Evolutionary conservation across 805 yeast species (phyloP).

Genomic region (Myxozyma melibiosi): DNA sequence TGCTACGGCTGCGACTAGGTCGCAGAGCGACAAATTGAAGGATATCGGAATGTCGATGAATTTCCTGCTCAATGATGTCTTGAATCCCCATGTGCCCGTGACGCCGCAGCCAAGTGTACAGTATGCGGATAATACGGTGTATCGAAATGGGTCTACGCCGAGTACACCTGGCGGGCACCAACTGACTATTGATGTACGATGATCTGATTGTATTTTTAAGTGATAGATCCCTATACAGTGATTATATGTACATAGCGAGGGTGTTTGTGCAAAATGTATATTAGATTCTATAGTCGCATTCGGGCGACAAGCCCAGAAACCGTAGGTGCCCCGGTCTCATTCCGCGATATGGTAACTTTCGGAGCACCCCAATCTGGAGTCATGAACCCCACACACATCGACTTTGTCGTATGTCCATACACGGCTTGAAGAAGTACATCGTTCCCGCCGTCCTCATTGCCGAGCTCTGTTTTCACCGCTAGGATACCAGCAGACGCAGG

Average conservation of each 20-base stretch:
- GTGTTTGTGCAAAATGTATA: no score
- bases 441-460: neutral
- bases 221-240: no score
- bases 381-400: constrained; percentile 23
- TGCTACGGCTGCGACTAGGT: constrained; percentile 24
- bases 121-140: neutral
- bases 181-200: neutral
- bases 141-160: neutral
- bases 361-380: neutral
- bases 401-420: constrained; percentile 27
- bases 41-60: constrained; percentile 35
- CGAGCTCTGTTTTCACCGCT: constrained; percentile 11
- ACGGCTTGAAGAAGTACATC: neutral
- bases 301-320: neutral
- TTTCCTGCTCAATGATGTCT: constrained; percentile 25
- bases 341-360: constrained; percentile 13
- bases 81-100: constrained; percentile 5
- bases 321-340: neutral
- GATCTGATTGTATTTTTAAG: no score
- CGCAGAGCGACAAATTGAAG: constrained; percentile 28
- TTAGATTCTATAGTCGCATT: neutral
- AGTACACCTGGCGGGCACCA: no score
- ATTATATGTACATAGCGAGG: no score
- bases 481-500: constrained; percentile 23
- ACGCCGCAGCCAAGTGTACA: neutral